Conservation (phyloP, 179 eudicot genomes). For the Drosera spatulata region DNA sequence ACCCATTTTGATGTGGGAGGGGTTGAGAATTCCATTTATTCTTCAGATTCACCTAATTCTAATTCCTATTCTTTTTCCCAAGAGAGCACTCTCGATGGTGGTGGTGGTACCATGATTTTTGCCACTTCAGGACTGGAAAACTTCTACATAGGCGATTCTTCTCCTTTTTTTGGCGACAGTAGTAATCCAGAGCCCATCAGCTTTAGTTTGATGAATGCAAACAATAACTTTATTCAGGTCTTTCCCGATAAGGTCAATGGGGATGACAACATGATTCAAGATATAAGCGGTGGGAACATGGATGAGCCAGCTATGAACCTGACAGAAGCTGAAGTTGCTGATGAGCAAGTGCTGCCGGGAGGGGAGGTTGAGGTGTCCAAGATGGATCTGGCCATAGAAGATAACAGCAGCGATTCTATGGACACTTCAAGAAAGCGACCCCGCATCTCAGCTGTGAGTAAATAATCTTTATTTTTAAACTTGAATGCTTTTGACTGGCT, state of each 20-base stretch:
- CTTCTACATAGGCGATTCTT: slow-evolving; percentile 14
- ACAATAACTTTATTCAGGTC: not conserved
- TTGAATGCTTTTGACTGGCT: too few species aligned
- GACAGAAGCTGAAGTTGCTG: slow-evolving; percentile 7
- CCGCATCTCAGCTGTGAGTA: slow-evolving; percentile 22
- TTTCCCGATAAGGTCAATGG: slow-evolving; percentile 19
- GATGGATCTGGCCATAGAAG: slow-evolving; percentile 14
- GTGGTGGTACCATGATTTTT: slow-evolving; percentile 13
- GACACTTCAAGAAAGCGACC: slow-evolving; percentile 35
- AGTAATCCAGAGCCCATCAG: slow-evolving; percentile 13
- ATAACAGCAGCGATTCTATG: slow-evolving; percentile 12
- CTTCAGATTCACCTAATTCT: slow-evolving; percentile 22
- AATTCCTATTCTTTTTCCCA: slow-evolving; percentile 22
- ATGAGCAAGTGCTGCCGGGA: slow-evolving; percentile 8
- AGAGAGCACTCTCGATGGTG: slow-evolving; percentile 18
- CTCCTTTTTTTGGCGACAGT: slow-evolving; percentile 12
- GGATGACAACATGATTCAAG: slow-evolving; percentile 5
- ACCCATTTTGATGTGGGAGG: slow-evolving; percentile 4
- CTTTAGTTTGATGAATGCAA: slow-evolving; percentile 3
- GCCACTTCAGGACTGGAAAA: slow-evolving; percentile 12
- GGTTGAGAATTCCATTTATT: slow-evolving; percentile 21
- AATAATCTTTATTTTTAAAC: not conserved
- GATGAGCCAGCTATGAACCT: slow-evolving; percentile 5
- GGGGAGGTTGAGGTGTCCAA: slow-evolving; percentile 8
- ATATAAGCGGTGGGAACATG: slow-evolving; percentile 4